These are phyloP conservation scores for Komagataella pastoris DNA, from an alignment of 805 yeast species.

Conservation along the genomic window DNA sequence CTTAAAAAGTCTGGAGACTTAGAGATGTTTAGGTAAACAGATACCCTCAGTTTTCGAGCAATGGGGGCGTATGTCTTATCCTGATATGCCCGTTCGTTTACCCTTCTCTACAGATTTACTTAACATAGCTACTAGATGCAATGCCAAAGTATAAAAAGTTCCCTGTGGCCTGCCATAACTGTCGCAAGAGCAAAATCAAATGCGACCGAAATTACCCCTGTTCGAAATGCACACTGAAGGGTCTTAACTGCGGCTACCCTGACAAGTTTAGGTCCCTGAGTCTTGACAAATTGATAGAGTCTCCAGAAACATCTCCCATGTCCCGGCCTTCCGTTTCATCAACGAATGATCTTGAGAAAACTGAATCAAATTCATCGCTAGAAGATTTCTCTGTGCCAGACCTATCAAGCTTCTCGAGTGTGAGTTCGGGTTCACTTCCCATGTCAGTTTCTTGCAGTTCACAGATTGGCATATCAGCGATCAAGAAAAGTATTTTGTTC, in stretches of 20 bases:
- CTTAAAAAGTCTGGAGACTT: no score
- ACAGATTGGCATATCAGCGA: not conserved
- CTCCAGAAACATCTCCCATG: not conserved
- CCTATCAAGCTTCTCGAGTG: not conserved
- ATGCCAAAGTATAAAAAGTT: not conserved
- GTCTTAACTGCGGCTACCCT: not conserved
- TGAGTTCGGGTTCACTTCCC: not conserved
- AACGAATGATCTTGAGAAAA: not conserved
- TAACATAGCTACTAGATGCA: not conserved
- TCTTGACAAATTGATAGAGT: not conserved
- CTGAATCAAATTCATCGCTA: not conserved
- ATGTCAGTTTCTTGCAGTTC: not conserved
- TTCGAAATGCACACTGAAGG: not conserved
- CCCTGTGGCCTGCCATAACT: not conserved
- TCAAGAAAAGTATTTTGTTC: not conserved
- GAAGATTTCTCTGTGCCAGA: not conserved
- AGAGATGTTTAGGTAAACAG: not conserved
- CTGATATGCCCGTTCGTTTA: not conserved
- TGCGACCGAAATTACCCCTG: not conserved
- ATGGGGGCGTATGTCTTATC: not conserved
- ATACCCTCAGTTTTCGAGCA: not conserved
- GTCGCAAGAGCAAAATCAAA: not conserved
- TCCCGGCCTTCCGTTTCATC: not conserved
- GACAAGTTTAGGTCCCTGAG: not conserved
- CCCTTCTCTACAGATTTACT: not conserved